Conservation (phyloP, 1,284 basidiomycete genomes). For the Dichomitus squalens region DNA sequence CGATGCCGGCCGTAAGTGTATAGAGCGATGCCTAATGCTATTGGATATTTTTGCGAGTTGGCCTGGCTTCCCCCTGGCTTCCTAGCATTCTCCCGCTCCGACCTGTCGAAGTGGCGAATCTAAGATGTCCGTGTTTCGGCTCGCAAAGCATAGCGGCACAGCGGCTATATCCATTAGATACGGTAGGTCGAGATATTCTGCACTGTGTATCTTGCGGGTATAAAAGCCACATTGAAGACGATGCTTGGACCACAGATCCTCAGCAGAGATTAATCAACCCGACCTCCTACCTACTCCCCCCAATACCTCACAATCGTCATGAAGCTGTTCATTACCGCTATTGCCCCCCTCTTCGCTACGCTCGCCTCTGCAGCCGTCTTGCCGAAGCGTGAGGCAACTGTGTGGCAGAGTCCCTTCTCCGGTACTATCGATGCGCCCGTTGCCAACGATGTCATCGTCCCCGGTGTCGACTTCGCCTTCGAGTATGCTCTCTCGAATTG, state of each 20-base stretch:
- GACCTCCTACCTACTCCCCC: neutral
- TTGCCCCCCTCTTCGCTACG: neutral
- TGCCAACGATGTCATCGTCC: constrained; percentile 8
- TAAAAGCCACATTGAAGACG: neutral
- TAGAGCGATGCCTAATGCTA: too few relatives aligned
- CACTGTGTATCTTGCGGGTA: neutral
- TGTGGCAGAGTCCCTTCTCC: constrained; percentile 18
- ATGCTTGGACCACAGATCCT: neutral
- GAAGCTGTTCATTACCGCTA: constrained; percentile 7
- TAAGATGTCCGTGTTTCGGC: neutral
- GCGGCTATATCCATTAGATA: neutral
- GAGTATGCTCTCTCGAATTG: constrained; percentile 20
- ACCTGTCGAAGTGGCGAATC: too few relatives aligned
- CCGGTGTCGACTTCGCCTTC: constrained; percentile 23
- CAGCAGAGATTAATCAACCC: neutral
- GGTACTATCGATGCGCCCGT: constrained; percentile 22
- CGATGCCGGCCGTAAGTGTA: too few relatives aligned
- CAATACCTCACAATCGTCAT: neutral
- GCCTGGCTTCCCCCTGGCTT: too few relatives aligned
- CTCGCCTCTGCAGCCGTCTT: constrained; percentile 6
- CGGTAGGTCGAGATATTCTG: neutral
- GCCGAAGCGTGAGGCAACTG: constrained; percentile 8
- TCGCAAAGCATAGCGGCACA: neutral
- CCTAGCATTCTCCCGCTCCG: too few relatives aligned
- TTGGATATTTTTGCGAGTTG: too few relatives aligned